Percentiles rank a stretch among this genome's conserved stretches.
These are phyloP conservation scores for Sugiyamaella lignohabitans DNA, from an alignment of 805 yeast genomes.

Conservation along the genomic window DNA sequence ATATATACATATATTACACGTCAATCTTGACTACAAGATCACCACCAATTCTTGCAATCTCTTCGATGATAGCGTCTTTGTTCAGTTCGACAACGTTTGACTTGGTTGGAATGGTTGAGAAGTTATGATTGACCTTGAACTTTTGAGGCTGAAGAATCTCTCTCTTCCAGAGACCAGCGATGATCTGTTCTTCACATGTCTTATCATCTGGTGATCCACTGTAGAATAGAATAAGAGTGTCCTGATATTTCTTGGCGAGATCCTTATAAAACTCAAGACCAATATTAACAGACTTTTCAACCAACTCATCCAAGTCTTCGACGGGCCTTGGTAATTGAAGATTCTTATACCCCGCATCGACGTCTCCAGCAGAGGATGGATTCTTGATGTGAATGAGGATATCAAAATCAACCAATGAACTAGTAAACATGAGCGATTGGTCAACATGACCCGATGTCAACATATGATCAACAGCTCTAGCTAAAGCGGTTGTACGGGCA, in stretches of 20 bases:
- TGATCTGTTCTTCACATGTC: conserved; percentile 35
- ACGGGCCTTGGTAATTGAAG: conserved; percentile 39
- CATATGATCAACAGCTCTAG: conserved; percentile 64
- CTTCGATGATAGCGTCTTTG: conserved; percentile 64
- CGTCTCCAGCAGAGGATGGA: conserved; percentile 28
- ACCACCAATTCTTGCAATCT: conserved; percentile 45
- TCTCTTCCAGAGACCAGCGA: conserved; percentile 81
- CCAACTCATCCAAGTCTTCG: conserved; percentile 30
- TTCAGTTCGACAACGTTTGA: conserved; percentile 52
- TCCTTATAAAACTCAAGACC: conserved; percentile 54
- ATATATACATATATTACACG: conserved; percentile 6
- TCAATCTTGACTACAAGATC: conserved; percentile 28
- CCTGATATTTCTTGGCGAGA: conserved; percentile 55
- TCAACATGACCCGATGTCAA: conserved; percentile 26
- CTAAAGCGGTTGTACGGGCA: conserved; percentile 77
- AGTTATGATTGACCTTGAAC: conserved; percentile 75
- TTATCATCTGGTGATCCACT: conserved; percentile 42
- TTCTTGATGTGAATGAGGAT: conserved; percentile 59
- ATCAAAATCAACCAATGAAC: conserved; percentile 81
- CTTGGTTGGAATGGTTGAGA: conserved; percentile 56
- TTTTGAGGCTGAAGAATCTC: conserved; percentile 50
- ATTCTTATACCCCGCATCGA: conserved; percentile 29
- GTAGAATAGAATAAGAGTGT: conserved; percentile 62
- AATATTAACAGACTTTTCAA: conserved; percentile 51
- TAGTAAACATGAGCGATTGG: conserved; percentile 52